Evolutionary conservation across 495 filamentous ascomycete species (phyloP).

Genomic region (Aspergillus heteromorphus): DNA sequence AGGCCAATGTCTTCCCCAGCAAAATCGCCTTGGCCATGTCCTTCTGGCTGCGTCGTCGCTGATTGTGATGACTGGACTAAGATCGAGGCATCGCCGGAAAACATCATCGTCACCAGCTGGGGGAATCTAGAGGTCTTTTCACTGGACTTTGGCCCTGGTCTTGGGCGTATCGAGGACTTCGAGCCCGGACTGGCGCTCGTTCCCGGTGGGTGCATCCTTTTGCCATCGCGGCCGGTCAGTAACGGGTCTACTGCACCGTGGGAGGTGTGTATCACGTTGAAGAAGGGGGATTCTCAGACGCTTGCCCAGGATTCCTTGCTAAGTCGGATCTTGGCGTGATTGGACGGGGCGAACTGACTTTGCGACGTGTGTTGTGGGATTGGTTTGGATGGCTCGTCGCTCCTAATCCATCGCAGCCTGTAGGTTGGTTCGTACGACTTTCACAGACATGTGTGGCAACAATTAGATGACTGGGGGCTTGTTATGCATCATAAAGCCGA

Average conservation of each 20-base stretch:
- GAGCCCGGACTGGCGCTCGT: constrained; percentile 2
- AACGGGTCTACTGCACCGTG: neutral
- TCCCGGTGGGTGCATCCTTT: neutral
- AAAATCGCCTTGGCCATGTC: constrained; percentile 2
- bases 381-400: no score
- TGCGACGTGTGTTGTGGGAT: no score
- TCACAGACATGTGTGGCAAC: no score
- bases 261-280: neutral
- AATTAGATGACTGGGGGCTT: no score
- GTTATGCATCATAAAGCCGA: no score
- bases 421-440: no score
- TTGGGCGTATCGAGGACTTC: constrained; percentile 6
- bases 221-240: neutral
- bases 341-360: no score
- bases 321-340: neutral
- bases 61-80: neutral
- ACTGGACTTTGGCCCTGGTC: constrained; percentile 3
- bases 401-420: no score
- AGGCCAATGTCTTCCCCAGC: constrained; percentile 8
- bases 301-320: neutral
- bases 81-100: neutral
- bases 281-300: neutral
- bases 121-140: neutral
- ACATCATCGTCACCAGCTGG: constrained; percentile 5
- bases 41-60: neutral